phyloP scores from a whole-genome alignment of 164 flowering plant genomes.

The Umbellularia californica region DNA sequence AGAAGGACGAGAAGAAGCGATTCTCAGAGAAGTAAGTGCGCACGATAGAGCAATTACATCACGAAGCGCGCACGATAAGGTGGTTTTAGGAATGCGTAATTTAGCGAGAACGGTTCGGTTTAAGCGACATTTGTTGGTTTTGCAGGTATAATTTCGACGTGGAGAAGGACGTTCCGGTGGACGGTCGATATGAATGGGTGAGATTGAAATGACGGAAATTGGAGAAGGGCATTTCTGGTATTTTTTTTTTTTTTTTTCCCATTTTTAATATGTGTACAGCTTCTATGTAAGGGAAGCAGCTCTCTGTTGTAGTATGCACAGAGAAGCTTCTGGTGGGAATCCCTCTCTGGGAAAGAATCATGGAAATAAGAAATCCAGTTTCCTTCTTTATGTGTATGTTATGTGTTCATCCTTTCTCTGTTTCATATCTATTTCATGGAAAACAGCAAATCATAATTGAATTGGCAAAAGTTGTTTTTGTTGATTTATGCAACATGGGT shows the following conservation, averaged over 20 bases:
- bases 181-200: slow-evolving; percentile 77
- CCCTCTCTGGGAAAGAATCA: not conserved
- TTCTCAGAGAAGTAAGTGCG: slow-evolving; percentile 59
- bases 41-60: not conserved
- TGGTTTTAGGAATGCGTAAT: slow-evolving; percentile 7
- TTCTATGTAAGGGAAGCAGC: not conserved
- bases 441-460: not conserved
- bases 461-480: slow-evolving; percentile 1
- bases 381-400: slow-evolving; percentile 4
- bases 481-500: not conserved
- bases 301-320: slow-evolving; percentile 7
- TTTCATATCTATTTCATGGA: not conserved
- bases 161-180: slow-evolving; percentile 58
- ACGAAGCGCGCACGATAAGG: slow-evolving; percentile 16
- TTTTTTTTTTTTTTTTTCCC: not conserved
- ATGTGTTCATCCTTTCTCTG: not conserved
- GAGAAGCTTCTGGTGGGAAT: slow-evolving; percentile 16
- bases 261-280: slow-evolving; percentile 7
- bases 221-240: not conserved
- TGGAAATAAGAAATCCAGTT: not conserved
- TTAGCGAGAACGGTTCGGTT: slow-evolving; percentile 1
- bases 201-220: slow-evolving; percentile 32
- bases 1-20: slow-evolving; percentile 52
- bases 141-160: slow-evolving; percentile 74
- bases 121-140: not conserved